Conservation (phyloP, 129 eudicot species). For the Centrapalus pauciflorus region DNA sequence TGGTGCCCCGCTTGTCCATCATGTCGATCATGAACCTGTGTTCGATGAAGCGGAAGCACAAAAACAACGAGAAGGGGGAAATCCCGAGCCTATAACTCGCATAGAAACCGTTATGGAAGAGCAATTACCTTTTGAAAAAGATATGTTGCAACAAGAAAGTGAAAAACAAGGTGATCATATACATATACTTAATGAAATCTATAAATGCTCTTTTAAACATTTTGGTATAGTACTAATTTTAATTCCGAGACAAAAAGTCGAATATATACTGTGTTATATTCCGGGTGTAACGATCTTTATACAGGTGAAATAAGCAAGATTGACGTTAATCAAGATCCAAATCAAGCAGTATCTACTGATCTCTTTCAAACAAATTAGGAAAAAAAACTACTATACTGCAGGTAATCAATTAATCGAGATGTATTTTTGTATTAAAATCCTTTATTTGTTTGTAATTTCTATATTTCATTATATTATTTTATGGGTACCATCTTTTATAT, state of each 20-base stretch:
- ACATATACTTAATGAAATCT: background rate
- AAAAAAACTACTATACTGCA: background rate
- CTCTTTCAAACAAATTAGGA: conserved; percentile 23
- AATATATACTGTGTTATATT: background rate
- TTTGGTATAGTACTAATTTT: background rate
- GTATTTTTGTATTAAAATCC: background rate
- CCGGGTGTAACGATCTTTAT: background rate
- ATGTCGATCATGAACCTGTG: conserved; percentile 5
- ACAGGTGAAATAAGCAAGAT: conserved; percentile 26
- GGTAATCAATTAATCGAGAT: background rate
- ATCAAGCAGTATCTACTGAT: conserved; percentile 25
- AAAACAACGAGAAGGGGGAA: conserved; percentile 5
- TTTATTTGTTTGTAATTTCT: background rate
- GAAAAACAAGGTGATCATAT: conserved; percentile 10
- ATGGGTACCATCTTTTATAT: conserved; percentile 1
- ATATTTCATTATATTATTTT: background rate
- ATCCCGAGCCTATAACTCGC: background rate
- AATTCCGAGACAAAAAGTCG: background rate
- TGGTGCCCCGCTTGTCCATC: conserved; percentile 17
- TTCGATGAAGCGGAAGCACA: background rate
- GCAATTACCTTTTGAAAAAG: conserved; percentile 6
- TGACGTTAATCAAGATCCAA: conserved; percentile 36
- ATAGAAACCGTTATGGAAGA: conserved; percentile 18
- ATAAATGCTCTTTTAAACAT: background rate
- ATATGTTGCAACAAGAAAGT: conserved; percentile 5